These are phyloP conservation scores for Dalbergia cochinchinensis DNA, from an alignment of 306 rosid species.

Conservation along the genomic window DNA sequence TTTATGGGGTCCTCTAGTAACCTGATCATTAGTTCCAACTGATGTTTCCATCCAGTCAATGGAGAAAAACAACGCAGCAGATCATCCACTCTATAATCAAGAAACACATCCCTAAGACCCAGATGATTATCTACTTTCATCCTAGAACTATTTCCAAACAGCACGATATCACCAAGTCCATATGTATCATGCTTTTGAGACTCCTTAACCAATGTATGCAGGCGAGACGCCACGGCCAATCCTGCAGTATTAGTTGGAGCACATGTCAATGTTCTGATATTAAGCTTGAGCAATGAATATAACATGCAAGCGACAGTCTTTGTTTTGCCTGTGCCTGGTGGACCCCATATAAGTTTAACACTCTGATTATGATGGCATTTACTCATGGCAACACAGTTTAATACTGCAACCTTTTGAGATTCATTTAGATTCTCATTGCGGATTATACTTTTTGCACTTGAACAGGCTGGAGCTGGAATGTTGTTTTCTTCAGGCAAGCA, in stretches of 20 bases:
- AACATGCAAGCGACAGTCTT: slow-evolving; percentile 62
- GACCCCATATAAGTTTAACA: slow-evolving; percentile 74
- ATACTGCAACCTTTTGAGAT: slow-evolving; percentile 56
- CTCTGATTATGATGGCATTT: slow-evolving; percentile 43
- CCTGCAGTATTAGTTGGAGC: slow-evolving; percentile 73
- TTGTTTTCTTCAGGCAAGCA: slow-evolving; percentile 28
- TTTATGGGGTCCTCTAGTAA: slow-evolving; percentile 40
- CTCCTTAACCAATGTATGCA: slow-evolving; percentile 24
- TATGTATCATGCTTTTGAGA: slow-evolving; percentile 3
- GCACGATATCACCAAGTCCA: slow-evolving; percentile 49
- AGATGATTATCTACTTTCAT: slow-evolving; percentile 44
- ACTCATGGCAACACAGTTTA: slow-evolving; percentile 49
- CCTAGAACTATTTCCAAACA: slow-evolving; percentile 48
- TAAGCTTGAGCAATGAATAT: slow-evolving; percentile 41
- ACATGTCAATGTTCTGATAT: slow-evolving; percentile 63
- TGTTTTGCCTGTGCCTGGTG: slow-evolving; percentile 77
- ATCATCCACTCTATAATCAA: slow-evolving; percentile 36
- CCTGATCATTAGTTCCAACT: slow-evolving; percentile 38
- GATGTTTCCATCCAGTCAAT: slow-evolving; percentile 40
- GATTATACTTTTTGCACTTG: slow-evolving; percentile 19
- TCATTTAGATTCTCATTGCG: slow-evolving; percentile 51
- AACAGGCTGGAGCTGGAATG: not conserved
- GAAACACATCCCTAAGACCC: slow-evolving; percentile 42
- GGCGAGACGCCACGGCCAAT: slow-evolving; percentile 51
- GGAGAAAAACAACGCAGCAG: slow-evolving; percentile 32